These are phyloP conservation scores for Pythium utonaiense DNA, from an alignment of 352 stramenopile species.

Conservation along the genomic window DNA sequence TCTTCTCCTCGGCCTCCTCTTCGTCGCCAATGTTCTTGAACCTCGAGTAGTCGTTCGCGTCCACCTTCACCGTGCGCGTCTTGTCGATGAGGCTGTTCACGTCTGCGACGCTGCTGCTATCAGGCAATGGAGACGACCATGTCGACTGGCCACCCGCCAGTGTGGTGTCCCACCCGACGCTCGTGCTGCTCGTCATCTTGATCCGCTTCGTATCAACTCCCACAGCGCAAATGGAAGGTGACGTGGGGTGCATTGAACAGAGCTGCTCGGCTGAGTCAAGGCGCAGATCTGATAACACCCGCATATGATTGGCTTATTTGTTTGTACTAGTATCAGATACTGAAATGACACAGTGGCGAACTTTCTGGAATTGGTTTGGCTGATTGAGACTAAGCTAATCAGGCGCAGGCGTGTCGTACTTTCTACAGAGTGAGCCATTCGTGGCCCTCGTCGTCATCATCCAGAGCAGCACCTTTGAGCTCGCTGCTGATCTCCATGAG, in stretches of 20 bases:
- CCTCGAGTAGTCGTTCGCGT: conserved; percentile 85
- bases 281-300: background rate
- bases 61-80: conserved; percentile 57
- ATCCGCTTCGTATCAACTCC: background rate
- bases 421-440: conserved; percentile 40
- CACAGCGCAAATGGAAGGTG: background rate
- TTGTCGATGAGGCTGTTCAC: conserved; percentile 55
- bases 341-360: background rate
- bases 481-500: conserved; percentile 38
- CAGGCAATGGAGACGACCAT: conserved; percentile 21
- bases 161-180: conserved; percentile 50
- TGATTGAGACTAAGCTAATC: background rate
- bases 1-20: conserved; percentile 16
- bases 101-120: conserved; percentile 18
- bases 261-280: conserved; percentile 2
- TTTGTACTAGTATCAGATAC: background rate
- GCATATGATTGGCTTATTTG: background rate
- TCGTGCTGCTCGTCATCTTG: conserved; percentile 19
- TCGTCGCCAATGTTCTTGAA: conserved; percentile 74
- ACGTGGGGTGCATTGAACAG: background rate
- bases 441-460: conserved; percentile 33
- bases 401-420: background rate
- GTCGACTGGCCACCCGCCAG: conserved; percentile 22
- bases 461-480: conserved; percentile 22
- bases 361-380: background rate